phyloP scores from a whole-genome alignment of 441 rosid species.

The Omphalea diandra region DNA sequence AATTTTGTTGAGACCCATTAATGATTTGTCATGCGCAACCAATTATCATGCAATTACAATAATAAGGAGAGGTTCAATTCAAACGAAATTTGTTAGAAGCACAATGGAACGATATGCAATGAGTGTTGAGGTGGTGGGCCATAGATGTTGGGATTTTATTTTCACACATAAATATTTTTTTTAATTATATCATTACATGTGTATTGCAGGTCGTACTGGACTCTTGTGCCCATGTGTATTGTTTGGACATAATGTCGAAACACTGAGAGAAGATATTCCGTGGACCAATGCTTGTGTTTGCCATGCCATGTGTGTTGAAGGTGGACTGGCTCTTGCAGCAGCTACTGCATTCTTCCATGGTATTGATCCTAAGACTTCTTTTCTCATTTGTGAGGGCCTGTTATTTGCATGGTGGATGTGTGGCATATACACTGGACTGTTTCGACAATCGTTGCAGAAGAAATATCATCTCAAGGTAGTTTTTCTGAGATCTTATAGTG shows the following conservation, averaged over 20 bases:
- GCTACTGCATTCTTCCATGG: constrained; percentile 66
- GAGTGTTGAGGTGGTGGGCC: no score
- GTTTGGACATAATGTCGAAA: constrained; percentile 76
- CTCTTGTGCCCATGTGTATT: constrained; percentile 82
- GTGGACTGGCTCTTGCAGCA: constrained; percentile 72
- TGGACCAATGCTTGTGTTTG: constrained; percentile 78
- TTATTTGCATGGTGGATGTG: constrained; percentile 91
- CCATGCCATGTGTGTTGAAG: constrained; percentile 85
- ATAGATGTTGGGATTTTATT: not conserved
- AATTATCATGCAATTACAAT: not conserved
- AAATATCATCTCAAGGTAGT: constrained; percentile 86
- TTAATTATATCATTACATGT: not conserved
- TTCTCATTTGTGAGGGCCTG: constrained; percentile 70
- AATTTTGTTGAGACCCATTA: not conserved
- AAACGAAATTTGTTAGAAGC: no score
- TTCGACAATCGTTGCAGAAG: constrained; percentile 78
- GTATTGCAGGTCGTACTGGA: constrained; percentile 61
- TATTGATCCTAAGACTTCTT: constrained; percentile 70
- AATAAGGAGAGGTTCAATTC: not conserved
- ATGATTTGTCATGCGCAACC: not conserved
- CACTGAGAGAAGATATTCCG: constrained; percentile 63
- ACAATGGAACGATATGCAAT: no score
- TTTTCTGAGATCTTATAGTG: not conserved
- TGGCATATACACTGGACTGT: constrained; percentile 74
- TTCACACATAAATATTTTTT: not conserved